Base-by-base conservation (phyloP, 2,329 filamentous ascomycete species). In the Aspergillus intermedius region DNA sequence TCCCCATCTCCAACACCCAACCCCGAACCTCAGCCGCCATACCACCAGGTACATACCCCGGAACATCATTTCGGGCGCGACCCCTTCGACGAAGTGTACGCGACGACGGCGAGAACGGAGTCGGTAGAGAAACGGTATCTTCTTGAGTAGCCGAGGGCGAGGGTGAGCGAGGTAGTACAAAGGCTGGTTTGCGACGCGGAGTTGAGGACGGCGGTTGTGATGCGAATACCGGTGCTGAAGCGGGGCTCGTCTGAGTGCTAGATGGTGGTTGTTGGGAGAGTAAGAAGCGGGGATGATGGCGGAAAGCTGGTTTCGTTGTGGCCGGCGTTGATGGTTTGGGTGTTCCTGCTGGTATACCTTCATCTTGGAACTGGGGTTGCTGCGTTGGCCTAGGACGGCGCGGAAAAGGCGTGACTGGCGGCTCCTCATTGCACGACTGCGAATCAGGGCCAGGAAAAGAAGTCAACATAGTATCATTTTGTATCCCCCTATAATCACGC, bases 21-120 rank as follows among this genome's bases (percentile, higher is more conserved):
- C 63, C 61, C n/a, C 68, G 68, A 23, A 70, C 63, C 45, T 69
- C 61, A 1, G 68, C 60, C 6, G 70, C 69, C 64, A 72, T 69
- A 4, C 70, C 70, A 5, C 64, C 68, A 1, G 67, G 59, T 0
- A 65, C 42, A 52, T 69, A 71, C 5, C 48, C 54, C 9, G 56
- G 55, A 1, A 49, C 53, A n/a, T 48, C 49, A 1, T 55, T 45
- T 7, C 56, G 60, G 1, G 52, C 48, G 25, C 63, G 54, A 7
- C 67, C 66, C n/a, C 62, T 60, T 5, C 67, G 60, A 10, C 54
- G 57, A 3, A 66, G 50, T 0, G 61, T 57, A 30, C 57, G 61
- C 12, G 64, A 65, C 0, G 64, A 63, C 4, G 67, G 68, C 0
- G 68, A 71, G 47, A 69, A 71, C 0, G 65, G 66, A 1, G 63